Conservation (phyloP, 1,284 basidiomycete genomes). For the Xanthoconium separans region DNA sequence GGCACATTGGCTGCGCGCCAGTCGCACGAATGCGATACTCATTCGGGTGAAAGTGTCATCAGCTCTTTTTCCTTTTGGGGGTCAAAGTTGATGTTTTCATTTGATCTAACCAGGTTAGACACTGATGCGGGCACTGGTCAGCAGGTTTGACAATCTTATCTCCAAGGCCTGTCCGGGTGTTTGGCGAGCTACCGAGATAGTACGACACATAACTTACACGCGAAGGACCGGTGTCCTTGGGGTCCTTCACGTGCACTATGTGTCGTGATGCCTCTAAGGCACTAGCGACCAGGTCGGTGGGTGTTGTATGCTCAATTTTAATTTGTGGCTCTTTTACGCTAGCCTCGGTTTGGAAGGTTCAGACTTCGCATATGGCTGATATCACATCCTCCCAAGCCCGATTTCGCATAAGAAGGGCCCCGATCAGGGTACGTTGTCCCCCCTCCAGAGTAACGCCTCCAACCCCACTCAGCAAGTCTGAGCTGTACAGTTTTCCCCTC, state of each 20-base stretch:
- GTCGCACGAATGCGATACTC: constrained; percentile 2
- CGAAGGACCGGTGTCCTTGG: constrained; percentile 26
- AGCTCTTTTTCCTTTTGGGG: constrained; percentile 13
- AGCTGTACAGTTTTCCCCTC: constrained; percentile 19
- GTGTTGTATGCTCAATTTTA: constrained; percentile 25
- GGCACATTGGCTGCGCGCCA: background rate
- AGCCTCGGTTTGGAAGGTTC: constrained; percentile 24
- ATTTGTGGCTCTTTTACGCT: constrained; percentile 32
- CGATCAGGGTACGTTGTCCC: constrained; percentile 1
- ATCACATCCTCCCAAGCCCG: constrained; percentile 15
- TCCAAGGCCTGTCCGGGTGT: constrained; percentile 16
- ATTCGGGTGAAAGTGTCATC: constrained; percentile 5
- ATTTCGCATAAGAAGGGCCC: constrained; percentile 33
- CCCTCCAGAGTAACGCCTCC: constrained; percentile 7
- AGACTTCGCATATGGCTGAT: constrained; percentile 20
- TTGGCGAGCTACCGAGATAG: constrained; percentile 24
- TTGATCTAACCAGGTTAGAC: constrained; percentile 7
- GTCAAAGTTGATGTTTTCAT: constrained; percentile 16
- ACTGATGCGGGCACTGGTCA: constrained; percentile 10
- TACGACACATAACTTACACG: background rate
- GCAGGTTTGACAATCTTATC: constrained; percentile 29
- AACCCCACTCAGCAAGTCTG: constrained; percentile 27
- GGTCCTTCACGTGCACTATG: constrained; percentile 30
- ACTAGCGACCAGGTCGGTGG: constrained; percentile 31
- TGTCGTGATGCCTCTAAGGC: constrained; percentile 29